Evolutionary conservation across 257 asterid genomes (phyloP).

Genomic region (Oldenlandia corymbosa): DNA sequence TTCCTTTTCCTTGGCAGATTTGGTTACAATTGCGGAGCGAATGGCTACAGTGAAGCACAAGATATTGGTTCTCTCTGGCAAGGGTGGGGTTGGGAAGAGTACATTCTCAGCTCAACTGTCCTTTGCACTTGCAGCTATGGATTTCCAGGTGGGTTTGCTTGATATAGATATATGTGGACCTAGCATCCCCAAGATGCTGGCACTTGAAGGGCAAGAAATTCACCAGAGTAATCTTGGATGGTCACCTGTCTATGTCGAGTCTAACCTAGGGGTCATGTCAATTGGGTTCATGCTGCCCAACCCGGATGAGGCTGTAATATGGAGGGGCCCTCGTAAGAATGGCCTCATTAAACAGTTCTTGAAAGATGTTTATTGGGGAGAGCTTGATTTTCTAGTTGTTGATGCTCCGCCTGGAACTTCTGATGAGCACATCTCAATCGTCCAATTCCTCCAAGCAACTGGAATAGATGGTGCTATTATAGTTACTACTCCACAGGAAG

Average conservation of each 20-base stretch:
- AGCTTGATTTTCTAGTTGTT: slow-evolving; percentile 79
- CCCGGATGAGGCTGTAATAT: slow-evolving; percentile 66
- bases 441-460: slow-evolving; percentile 72
- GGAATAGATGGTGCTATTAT: slow-evolving; percentile 85
- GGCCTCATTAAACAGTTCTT: slow-evolving; percentile 75
- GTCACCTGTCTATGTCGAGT: slow-evolving; percentile 82
- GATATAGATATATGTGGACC: slow-evolving; percentile 95
- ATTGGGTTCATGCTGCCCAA: slow-evolving; percentile 59
- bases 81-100: slow-evolving; percentile 98
- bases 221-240: slow-evolving; percentile 79
- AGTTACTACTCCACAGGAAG: slow-evolving; percentile 93
- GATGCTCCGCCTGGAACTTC: slow-evolving; percentile 99
- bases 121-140: slow-evolving; percentile 72
- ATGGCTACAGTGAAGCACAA: slow-evolving; percentile 95
- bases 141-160: slow-evolving; percentile 83
- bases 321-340: slow-evolving; percentile 90
- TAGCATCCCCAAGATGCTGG: slow-evolving; percentile 87
- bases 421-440: slow-evolving; percentile 83
- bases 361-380: slow-evolving; percentile 86
- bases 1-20: slow-evolving; percentile 34
- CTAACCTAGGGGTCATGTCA: slow-evolving; percentile 87
- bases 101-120: slow-evolving; percentile 88
- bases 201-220: slow-evolving; percentile 72
- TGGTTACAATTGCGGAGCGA: slow-evolving; percentile 69
- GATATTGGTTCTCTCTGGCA: slow-evolving; percentile 80